Evolutionary conservation across 108 stramenopile genomes (phyloP).

Genomic region (Halocafeteria seosinensis): DNA sequence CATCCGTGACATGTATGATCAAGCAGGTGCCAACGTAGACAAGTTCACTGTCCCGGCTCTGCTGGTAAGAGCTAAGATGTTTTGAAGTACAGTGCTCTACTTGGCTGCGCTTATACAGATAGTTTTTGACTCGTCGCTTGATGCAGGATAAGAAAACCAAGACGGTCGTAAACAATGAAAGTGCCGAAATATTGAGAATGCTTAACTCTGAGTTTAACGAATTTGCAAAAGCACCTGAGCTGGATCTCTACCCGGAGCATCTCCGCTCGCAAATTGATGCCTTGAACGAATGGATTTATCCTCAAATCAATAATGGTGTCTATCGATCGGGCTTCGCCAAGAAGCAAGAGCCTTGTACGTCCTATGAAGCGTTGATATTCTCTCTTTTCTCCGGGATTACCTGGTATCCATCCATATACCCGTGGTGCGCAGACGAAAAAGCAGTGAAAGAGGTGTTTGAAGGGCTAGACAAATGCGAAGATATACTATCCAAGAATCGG

Average conservation of each 20-base stretch:
- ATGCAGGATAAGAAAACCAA: conserved; percentile 76
- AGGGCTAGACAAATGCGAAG: conserved; percentile 63
- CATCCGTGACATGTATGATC: conserved; percentile 64
- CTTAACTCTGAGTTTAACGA: conserved; percentile 71
- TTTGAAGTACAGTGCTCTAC: too few species aligned
- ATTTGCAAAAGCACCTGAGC: conserved; percentile 43
- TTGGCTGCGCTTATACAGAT: too few species aligned
- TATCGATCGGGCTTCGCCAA: conserved; percentile 87
- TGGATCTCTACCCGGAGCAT: conserved; percentile 70
- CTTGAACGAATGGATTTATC: conserved; percentile 72
- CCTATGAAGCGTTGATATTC: too few species aligned
- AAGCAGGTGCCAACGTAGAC: conserved; percentile 23
- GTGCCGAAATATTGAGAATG: conserved; percentile 81
- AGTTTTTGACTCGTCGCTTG: too few species aligned
- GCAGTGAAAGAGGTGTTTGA: conserved; percentile 66
- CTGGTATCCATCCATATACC: not conserved
- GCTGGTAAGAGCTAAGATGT: too few species aligned
- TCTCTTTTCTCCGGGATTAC: not conserved
- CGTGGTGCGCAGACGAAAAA: conserved; percentile 72
- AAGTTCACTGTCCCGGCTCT: conserved; percentile 87
- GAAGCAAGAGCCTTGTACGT: conserved; percentile 39
- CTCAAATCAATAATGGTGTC: conserved; percentile 78
- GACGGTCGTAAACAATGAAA: conserved; percentile 87
- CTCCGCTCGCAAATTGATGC: conserved; percentile 51
- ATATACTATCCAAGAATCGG: conserved; percentile 49